A percentile compares a stretch with the other conserved stretches of the same genome.
Evolutionary conservation across 306 rosid species (phyloP).

Genomic region (Sesbania bispinosa): DNA sequence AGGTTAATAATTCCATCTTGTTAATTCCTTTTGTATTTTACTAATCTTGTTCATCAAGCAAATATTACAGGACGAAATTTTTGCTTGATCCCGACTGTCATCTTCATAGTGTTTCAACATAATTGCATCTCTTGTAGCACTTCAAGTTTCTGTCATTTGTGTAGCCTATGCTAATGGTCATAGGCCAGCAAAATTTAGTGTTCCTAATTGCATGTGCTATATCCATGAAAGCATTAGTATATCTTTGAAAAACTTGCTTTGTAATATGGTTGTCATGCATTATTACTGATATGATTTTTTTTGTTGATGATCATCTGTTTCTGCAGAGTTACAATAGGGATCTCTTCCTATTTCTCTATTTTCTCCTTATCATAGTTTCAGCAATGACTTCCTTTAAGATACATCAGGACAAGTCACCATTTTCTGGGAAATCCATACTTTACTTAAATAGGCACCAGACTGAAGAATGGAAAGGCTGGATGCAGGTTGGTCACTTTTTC

Average conservation of each 20-base stretch:
- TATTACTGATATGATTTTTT: constrained; percentile 9
- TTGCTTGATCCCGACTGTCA: background rate
- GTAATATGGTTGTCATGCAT: background rate
- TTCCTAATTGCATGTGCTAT: background rate
- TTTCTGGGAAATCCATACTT: constrained; percentile 82
- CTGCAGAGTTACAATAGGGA: constrained; percentile 96
- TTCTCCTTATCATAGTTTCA: constrained; percentile 86
- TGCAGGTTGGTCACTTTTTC: constrained; percentile 72
- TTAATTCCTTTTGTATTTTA: constrained; percentile 16
- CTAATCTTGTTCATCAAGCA: constrained; percentile 13
- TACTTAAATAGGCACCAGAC: constrained; percentile 97
- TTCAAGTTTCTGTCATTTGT: background rate
- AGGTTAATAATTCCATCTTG: constrained; percentile 42
- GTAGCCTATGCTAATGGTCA: background rate
- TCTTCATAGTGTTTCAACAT: constrained; percentile 12
- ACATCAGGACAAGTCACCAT: constrained; percentile 81
- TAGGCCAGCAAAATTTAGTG: background rate
- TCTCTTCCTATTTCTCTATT: constrained; percentile 78
- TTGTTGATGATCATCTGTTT: constrained; percentile 24
- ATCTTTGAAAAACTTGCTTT: background rate
- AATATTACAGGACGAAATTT: constrained; percentile 1
- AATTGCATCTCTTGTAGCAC: constrained; percentile 9
- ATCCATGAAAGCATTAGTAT: background rate
- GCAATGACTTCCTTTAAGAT: constrained; percentile 78
- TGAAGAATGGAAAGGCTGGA: constrained; percentile 99